Conservation (phyloP, 352 stramenopile genomes). For the Pythium insidiosum region DNA sequence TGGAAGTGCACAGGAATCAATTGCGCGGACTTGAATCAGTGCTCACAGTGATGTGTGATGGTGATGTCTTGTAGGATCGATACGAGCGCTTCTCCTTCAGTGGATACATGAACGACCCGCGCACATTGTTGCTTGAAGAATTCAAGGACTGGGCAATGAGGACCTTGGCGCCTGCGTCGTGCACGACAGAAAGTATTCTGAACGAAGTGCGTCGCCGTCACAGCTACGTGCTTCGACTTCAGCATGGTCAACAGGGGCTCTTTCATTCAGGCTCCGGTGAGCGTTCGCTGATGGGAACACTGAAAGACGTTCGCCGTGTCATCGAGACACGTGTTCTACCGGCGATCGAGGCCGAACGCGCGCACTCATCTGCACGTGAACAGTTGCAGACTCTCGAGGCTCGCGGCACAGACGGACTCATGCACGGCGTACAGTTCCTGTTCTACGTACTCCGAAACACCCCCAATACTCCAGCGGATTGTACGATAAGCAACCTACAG, state of each 20-base stretch:
- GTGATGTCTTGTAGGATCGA: slow-evolving; percentile 27
- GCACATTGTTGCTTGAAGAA: slow-evolving; percentile 74
- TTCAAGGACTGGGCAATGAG: slow-evolving; percentile 85
- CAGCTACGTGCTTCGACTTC: slow-evolving; percentile 65
- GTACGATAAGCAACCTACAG: slow-evolving; percentile 78
- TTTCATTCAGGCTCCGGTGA: slow-evolving; percentile 74
- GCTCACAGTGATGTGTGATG: slow-evolving; percentile 2
- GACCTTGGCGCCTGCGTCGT: slow-evolving; percentile 60
- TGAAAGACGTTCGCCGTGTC: slow-evolving; percentile 78
- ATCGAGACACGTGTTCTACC: slow-evolving; percentile 70
- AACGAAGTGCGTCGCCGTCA: slow-evolving; percentile 69
- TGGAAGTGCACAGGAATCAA: background rate
- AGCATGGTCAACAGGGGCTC: slow-evolving; percentile 75
- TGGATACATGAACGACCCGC: slow-evolving; percentile 78
- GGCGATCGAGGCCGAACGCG: slow-evolving; percentile 74
- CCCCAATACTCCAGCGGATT: slow-evolving; percentile 74
- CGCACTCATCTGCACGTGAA: slow-evolving; percentile 73
- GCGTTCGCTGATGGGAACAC: slow-evolving; percentile 62
- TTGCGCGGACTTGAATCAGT: background rate
- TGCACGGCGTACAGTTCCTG: slow-evolving; percentile 83
- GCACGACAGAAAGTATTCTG: slow-evolving; percentile 69
- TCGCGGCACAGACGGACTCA: slow-evolving; percentile 66
- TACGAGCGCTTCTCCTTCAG: slow-evolving; percentile 76
- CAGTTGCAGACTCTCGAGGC: slow-evolving; percentile 75
- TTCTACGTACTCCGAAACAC: slow-evolving; percentile 84